Base-by-base conservation (phyloP, 345 rosid genomes). In the Erucastrum elatum region DNA sequence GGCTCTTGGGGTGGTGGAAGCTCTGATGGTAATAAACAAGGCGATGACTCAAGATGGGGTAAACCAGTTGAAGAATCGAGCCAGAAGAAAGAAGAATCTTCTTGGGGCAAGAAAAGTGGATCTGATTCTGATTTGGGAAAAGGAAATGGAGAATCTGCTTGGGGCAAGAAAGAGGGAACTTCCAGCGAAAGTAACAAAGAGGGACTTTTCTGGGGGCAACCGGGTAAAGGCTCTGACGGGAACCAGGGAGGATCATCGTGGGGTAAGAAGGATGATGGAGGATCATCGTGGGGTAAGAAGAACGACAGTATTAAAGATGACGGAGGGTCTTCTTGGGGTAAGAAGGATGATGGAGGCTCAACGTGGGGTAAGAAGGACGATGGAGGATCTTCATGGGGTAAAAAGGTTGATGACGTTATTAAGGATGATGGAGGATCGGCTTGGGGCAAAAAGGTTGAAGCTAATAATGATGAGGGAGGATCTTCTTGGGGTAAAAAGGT, bases 171-270 rank as follows among this genome's bases (percentile, higher is more conserved):
- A 74, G 68, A 49, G 34, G 74, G 76, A 55, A 74, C 60, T 35
- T 66, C 82, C 26, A 75, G 61, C 29, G 61, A 66, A 77, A 72
- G 76, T 76, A 82, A 86, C 78, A 82, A 75, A 29, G 87, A 77
- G 1, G 76, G 64, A 39, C 72, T 3, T 75, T 74, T 83, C 39
- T 80, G 88, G 88, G 86, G 79, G 10, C 77, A 81, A 55, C 77
- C 81, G 41, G 74, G 71, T 37, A 72, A 64, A 68, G 66, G 53
- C 62, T 55, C 79, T 41, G 70, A 56, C 2, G 35, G 63, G 60
- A 64, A 17, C 71, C 60, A 37, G 30, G 77, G 21, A 61, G 78
- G 41, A 49, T 68, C 71, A 55, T 34, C 80, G 39, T 76, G 85
- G 81, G 81, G 76, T 62, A 76, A 72, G 44, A 56, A 77, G 33